phyloP scores from a whole-genome alignment of 768 basidiomycete species.

The Sporobolomyces roseus region DNA sequence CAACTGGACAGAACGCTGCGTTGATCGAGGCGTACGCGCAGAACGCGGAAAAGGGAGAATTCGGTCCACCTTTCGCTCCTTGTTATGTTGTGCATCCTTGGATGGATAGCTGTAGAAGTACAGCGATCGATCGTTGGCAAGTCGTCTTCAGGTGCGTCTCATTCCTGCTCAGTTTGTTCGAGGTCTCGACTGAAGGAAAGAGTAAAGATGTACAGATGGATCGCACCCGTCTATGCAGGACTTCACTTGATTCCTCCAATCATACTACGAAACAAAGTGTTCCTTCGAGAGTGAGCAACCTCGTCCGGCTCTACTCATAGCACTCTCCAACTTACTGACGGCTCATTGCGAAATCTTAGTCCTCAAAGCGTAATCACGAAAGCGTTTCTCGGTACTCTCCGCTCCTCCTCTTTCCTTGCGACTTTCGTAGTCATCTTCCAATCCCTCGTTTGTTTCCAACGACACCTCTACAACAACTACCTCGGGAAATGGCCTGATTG shows the following conservation, averaged over 20 bases:
- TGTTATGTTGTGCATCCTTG: constrained; percentile 71
- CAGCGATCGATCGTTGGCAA: constrained; percentile 68
- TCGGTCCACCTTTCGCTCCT: constrained; percentile 46
- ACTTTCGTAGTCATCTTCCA: constrained; percentile 78
- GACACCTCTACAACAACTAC: constrained; percentile 41
- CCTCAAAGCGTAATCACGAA: constrained; percentile 65
- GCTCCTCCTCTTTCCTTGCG: constrained; percentile 83
- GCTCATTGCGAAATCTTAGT: neutral
- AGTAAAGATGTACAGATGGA: constrained; percentile 45
- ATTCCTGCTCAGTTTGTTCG: neutral
- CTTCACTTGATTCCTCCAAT: constrained; percentile 83
- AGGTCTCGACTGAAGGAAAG: neutral
- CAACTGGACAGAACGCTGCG: constrained; percentile 45
- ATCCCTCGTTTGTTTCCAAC: constrained; percentile 40
- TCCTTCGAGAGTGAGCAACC: constrained; percentile 54
- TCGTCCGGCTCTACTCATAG: neutral
- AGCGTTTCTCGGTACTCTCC: constrained; percentile 65
- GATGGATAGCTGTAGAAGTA: constrained; percentile 59
- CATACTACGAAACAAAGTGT: constrained; percentile 68
- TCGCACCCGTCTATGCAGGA: constrained; percentile 65
- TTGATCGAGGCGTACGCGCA: constrained; percentile 40
- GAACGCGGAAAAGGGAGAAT: constrained; percentile 42
- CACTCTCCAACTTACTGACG: neutral
- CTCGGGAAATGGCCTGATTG: constrained; percentile 17
- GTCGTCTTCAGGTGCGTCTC: constrained; percentile 71